Conservation (phyloP, 805 yeast species). For the Maudiozyma bulderi region DNA sequence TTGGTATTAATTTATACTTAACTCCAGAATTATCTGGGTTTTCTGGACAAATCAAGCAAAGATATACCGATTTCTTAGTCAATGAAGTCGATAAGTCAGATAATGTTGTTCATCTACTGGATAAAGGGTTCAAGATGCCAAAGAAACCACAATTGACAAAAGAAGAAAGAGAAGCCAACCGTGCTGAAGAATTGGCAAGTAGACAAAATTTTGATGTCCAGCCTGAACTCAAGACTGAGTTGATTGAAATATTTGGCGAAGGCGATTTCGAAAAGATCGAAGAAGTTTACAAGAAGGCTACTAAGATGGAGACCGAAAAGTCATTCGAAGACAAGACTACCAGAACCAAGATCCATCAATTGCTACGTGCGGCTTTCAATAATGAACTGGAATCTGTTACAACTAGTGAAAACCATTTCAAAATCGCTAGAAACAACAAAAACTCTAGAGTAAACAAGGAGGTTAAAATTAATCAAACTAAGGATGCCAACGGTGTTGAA, state of each 20-base stretch:
- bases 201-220: slow-evolving; percentile 34
- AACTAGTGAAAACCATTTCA: slow-evolving; percentile 54
- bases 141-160: slow-evolving; percentile 36
- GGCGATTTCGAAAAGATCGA: slow-evolving; percentile 50
- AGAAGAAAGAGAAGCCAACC: slow-evolving; percentile 31
- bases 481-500: slow-evolving; percentile 42
- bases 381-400: slow-evolving; percentile 75
- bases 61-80: slow-evolving; percentile 89
- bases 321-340: slow-evolving; percentile 54
- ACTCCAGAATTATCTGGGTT: slow-evolving; percentile 53
- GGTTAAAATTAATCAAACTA: slow-evolving; percentile 29
- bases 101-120: slow-evolving; percentile 62
- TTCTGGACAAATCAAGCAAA: slow-evolving; percentile 69
- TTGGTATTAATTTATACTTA: slow-evolving; percentile 74
- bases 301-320: slow-evolving; percentile 47
- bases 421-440: slow-evolving; percentile 45
- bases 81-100: slow-evolving; percentile 71
- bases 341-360: slow-evolving; percentile 73
- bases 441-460: slow-evolving; percentile 32
- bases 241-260: slow-evolving; percentile 49
- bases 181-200: slow-evolving; percentile 22
- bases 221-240: slow-evolving; percentile 37
- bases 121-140: slow-evolving; percentile 59
- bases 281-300: slow-evolving; percentile 44
- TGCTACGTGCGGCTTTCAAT: slow-evolving; percentile 63